Conservation (phyloP, 75 land plant species). For the Pseudotsuga menziesii region DNA sequence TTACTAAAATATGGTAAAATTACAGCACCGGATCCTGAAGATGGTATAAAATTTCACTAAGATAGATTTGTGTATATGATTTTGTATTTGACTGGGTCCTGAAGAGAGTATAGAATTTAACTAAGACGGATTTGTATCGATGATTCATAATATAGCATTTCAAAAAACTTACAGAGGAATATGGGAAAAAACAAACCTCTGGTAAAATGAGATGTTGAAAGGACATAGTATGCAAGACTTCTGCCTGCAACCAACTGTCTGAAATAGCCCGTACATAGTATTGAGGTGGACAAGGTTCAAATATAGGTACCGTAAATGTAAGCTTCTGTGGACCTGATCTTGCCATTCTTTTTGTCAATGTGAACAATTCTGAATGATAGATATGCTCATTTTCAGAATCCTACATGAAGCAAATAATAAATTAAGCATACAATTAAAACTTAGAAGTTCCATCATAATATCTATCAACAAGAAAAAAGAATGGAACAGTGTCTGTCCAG, state of each 20-base stretch:
- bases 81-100: no score
- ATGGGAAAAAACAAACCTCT: slow-evolving; percentile 44
- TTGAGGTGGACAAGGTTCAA: slow-evolving; percentile 96
- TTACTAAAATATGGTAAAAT: no score
- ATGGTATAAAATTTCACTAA: no score
- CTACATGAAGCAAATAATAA: slow-evolving; percentile 27
- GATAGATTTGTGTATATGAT: no score
- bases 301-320: slow-evolving; percentile 90
- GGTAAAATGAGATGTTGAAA: slow-evolving; percentile 87
- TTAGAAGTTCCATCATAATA: background rate
- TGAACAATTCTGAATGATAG: slow-evolving; percentile 90
- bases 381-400: slow-evolving; percentile 98
- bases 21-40: no score
- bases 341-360: slow-evolving; percentile 78
- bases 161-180: background rate
- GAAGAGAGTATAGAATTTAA: no score
- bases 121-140: no score
- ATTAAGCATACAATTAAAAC: background rate
- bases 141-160: background rate
- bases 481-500: background rate
- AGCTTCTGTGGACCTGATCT: slow-evolving; percentile 76
- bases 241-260: slow-evolving; percentile 93
- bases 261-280: slow-evolving; percentile 88
- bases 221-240: slow-evolving; percentile 68
- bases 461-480: background rate